These are phyloP conservation scores for Hippophae gyantsensis DNA, from an alignment of 306 rosid species.

Conservation along the genomic window DNA sequence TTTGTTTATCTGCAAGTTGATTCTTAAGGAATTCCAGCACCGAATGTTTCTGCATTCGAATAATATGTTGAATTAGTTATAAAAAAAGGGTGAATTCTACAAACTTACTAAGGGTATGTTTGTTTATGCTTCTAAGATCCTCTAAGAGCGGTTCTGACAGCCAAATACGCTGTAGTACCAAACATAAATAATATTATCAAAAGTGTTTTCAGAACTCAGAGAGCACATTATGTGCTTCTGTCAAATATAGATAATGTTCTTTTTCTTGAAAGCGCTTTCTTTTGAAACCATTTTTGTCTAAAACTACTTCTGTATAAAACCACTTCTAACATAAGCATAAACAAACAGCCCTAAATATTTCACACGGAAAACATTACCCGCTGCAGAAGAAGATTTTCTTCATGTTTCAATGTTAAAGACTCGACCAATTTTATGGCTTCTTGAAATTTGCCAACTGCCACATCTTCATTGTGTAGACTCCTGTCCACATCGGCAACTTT, in stretches of 20 bases:
- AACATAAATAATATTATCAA: too few relatives aligned
- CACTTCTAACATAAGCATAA: background rate
- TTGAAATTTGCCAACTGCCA: slow-evolving; percentile 53
- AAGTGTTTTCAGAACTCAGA: too few relatives aligned
- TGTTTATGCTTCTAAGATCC: too few relatives aligned
- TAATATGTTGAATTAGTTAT: background rate
- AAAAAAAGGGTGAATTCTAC: background rate
- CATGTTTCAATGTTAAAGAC: slow-evolving; percentile 45
- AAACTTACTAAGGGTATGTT: too few relatives aligned
- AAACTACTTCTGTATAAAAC: slow-evolving; percentile 4
- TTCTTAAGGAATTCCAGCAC: slow-evolving; percentile 64
- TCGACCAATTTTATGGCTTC: slow-evolving; percentile 76
- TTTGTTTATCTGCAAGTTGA: slow-evolving; percentile 49
- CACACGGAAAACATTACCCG: slow-evolving; percentile 36
- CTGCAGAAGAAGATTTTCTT: slow-evolving; percentile 45
- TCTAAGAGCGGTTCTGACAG: too few relatives aligned
- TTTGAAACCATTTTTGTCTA: background rate
- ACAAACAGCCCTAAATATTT: too few relatives aligned
- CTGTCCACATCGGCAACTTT: slow-evolving; percentile 84
- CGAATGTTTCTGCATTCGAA: slow-evolving; percentile 44
- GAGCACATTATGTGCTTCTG: too few relatives aligned
- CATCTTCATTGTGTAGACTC: slow-evolving; percentile 53
- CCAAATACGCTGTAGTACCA: too few relatives aligned
- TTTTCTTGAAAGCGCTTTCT: too few relatives aligned
- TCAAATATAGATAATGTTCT: too few relatives aligned